These are phyloP conservation scores for Austroboletus eburneus DNA, from an alignment of 768 basidiomycete genomes.

Conservation along the genomic window DNA sequence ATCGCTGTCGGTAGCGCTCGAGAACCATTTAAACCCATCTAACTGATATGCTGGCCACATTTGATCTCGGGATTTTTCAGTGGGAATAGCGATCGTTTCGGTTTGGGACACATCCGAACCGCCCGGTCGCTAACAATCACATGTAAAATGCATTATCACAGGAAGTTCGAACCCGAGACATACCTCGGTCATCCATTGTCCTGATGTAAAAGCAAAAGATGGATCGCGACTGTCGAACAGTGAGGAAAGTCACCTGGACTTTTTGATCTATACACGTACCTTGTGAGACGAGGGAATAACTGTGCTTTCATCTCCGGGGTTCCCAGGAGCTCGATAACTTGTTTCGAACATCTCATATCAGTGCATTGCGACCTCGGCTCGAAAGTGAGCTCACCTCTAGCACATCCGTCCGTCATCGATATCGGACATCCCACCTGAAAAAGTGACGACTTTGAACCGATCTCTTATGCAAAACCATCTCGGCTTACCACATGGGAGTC, in stretches of 20 bases:
- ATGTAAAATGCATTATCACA: not conserved
- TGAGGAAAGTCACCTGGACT: not conserved
- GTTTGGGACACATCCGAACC: slow-evolving; percentile 74
- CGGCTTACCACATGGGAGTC: slow-evolving; percentile 57
- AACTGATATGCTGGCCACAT: slow-evolving; percentile 54
- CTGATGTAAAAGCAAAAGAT: slow-evolving; percentile 58
- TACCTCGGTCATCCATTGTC: slow-evolving; percentile 85
- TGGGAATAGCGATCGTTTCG: slow-evolving; percentile 54
- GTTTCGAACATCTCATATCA: not conserved
- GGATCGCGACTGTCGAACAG: slow-evolving; percentile 52
- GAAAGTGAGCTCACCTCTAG: slow-evolving; percentile 41
- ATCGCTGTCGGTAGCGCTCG: slow-evolving; percentile 75
- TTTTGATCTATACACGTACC: slow-evolving; percentile 34
- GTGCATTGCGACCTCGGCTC: not conserved
- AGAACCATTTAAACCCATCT: slow-evolving; percentile 82
- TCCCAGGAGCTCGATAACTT: slow-evolving; percentile 64
- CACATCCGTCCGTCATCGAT: slow-evolving; percentile 77
- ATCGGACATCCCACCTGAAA: slow-evolving; percentile 66
- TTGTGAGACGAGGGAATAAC: slow-evolving; percentile 55
- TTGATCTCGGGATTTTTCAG: slow-evolving; percentile 26
- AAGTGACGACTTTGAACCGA: not conserved
- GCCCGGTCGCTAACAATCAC: slow-evolving; percentile 49
- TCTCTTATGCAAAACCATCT: not conserved
- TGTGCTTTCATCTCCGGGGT: slow-evolving; percentile 55
- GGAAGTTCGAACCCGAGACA: not conserved